Percentiles rank a stretch among this genome's conserved stretches.
Evolutionary conservation across 768 basidiomycete species (phyloP).

Genomic region (Kwoniella botswanensis): DNA sequence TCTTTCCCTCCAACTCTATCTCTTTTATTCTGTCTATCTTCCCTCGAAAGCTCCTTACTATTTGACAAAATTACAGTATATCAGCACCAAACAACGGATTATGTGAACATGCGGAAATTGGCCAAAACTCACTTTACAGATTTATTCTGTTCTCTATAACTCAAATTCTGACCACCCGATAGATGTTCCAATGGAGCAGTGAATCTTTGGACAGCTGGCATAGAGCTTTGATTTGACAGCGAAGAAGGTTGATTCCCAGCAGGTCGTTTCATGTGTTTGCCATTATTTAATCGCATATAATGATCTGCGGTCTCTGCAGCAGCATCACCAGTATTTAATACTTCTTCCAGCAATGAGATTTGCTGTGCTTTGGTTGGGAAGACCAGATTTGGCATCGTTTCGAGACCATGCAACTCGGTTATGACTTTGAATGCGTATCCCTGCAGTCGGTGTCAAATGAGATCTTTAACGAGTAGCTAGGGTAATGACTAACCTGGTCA

Average conservation of each 20-base stretch:
- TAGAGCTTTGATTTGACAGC: constrained; percentile 14
- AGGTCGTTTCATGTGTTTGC: constrained; percentile 40
- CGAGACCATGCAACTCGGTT: constrained; percentile 92
- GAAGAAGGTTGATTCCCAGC: constrained; percentile 25
- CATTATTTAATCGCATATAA: constrained; percentile 48
- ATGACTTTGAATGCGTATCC: constrained; percentile 99
- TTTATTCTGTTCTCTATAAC: constrained; percentile 58
- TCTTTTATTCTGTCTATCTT: constrained; percentile 45
- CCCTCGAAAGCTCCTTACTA: constrained; percentile 50
- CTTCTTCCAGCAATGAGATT: constrained; percentile 92
- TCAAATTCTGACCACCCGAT: constrained; percentile 58
- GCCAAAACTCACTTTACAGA: constrained; percentile 55
- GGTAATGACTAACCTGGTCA: constrained; percentile 68
- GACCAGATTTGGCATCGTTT: constrained; percentile 82
- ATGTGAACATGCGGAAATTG: too few relatives aligned
- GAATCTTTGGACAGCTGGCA: constrained; percentile 51
- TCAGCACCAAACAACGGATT: background rate
- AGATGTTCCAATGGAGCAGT: constrained; percentile 55
- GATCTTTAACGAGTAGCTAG: background rate
- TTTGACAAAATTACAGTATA: background rate
- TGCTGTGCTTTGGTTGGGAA: constrained; percentile 90
- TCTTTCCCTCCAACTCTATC: constrained; percentile 15
- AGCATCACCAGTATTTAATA: constrained; percentile 87
- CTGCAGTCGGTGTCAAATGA: constrained; percentile 21
- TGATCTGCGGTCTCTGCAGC: constrained; percentile 58